Base-by-base conservation (phyloP, 768 basidiomycete genomes). In the Rhodosporidiobolus sp. region DNA sequence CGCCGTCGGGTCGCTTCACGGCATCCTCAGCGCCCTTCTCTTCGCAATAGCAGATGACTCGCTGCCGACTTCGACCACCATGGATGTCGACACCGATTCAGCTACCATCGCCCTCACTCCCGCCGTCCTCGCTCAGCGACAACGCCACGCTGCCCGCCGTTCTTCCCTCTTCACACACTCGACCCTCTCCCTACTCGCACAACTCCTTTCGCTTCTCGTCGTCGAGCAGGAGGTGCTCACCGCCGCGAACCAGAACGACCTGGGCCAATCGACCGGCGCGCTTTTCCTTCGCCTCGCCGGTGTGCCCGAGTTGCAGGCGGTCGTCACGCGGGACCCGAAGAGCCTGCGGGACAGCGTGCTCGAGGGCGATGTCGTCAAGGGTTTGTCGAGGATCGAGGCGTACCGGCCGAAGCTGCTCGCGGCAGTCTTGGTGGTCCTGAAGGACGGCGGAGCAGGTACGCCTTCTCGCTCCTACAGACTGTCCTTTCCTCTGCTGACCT, bases 371-470 rank as follows among this genome's bases (percentile, higher is more conserved):
- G 53, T 43, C n/a, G 14, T 72, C 22, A 46, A 22, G 10, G n/a
- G 34, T 10, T 8, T 75, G 1, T 58, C 71, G 14, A n/a, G 8
- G 10, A 32, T 57, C 35, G 43, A 63, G 17, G 9, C 12, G 22
- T 64, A 62, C 46, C 46, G 71, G 14, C 70, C 70, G 19, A 72
- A 70, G 38, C 62, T 76, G 1, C 63, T 76, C 5, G 67, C 68
- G 7, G 68, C 56, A 14, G 46, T 76, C 0, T 58, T 76, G 10
- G 35, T 70, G 16, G 49, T 53, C 5, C 57, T 76, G 28, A 73
- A 76, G 49, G 71, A 76, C 20, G 75, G 75, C 0, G 70, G 63
- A 19, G 67, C 63, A 0, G 63, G 73, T 75, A 17, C 11, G 69
- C 46, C 3, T 12, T 20, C 20, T n/a, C 45, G 9, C 28, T 24